Conservation (phyloP, 2,329 filamentous ascomycete genomes). For the Epichloe gansuensis region DNA sequence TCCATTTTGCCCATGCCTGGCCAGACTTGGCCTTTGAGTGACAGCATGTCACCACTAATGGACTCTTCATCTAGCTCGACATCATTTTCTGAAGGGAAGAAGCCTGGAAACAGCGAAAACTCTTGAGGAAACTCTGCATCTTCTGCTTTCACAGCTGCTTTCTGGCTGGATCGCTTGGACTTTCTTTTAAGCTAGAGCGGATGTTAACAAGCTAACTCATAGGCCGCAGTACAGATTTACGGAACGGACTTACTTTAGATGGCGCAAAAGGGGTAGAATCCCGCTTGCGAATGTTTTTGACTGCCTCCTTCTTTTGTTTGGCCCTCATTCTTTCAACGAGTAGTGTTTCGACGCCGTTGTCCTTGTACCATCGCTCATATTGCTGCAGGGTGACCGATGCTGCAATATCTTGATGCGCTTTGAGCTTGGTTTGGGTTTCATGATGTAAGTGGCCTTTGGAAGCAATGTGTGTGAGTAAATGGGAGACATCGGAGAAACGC, state of each 20-base stretch:
- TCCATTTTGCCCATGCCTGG: constrained; percentile 76
- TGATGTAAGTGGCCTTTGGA: constrained; percentile 86
- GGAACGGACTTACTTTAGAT: constrained; percentile 11
- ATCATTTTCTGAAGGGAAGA: constrained; percentile 18
- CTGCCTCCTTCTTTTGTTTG: constrained; percentile 55
- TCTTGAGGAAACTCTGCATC: constrained; percentile 14
- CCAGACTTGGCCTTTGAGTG: constrained; percentile 60
- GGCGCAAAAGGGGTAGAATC: constrained; percentile 9
- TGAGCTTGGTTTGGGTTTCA: constrained; percentile 69
- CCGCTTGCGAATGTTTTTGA: constrained; percentile 36
- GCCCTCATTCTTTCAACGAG: constrained; percentile 65
- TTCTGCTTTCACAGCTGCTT: constrained; percentile 16
- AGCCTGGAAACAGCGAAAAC: constrained; percentile 16
- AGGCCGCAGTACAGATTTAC: no score
- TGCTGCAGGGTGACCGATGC: constrained; percentile 48
- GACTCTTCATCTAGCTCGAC: constrained; percentile 16
- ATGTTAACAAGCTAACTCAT: constrained; percentile 1
- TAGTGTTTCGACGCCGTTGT: constrained; percentile 56
- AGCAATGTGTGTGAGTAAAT: constrained; percentile 80
- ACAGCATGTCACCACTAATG: constrained; percentile 18
- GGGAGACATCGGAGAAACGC: constrained; percentile 78
- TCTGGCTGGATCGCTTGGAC: constrained; percentile 13
- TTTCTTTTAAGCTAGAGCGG: constrained; percentile 16
- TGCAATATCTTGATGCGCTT: constrained; percentile 51
- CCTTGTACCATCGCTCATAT: constrained; percentile 69